Conservation (phyloP, 2,329 filamentous ascomycete genomes). For the Saccharata proteae region DNA sequence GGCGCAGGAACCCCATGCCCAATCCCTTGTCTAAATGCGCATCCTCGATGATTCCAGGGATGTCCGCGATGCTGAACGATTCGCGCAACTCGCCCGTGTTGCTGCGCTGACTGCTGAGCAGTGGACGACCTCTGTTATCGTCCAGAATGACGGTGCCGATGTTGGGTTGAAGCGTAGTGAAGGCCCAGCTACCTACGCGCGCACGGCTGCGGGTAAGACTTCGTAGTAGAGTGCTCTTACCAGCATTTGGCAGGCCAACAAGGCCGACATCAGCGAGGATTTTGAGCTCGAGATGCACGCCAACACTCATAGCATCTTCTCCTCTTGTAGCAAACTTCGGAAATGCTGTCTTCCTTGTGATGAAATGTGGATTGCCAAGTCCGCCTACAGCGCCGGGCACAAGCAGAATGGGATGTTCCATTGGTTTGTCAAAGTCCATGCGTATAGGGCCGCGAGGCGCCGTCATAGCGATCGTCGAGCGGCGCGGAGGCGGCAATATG, state of each 20-base stretch:
- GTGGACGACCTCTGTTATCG: constrained; percentile 65
- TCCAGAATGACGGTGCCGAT: constrained; percentile 94
- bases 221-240: constrained; percentile 84
- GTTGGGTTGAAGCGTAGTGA: constrained; percentile 89
- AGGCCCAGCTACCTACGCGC: constrained; percentile 87
- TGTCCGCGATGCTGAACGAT: constrained; percentile 88
- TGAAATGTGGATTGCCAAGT: constrained; percentile 86
- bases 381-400: constrained; percentile 82
- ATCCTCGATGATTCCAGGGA: constrained; percentile 83
- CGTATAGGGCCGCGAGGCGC: constrained; percentile 62
- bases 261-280: constrained; percentile 89
- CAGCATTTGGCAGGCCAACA: constrained; percentile 89
- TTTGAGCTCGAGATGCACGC: constrained; percentile 82
- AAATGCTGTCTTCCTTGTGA: constrained; percentile 57
- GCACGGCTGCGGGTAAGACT: constrained; percentile 81
- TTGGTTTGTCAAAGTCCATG: constrained; percentile 50
- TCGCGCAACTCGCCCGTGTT: constrained; percentile 46
- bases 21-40: constrained; percentile 87
- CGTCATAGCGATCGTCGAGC: constrained; percentile 46
- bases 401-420: constrained; percentile 72
- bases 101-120: constrained; percentile 33
- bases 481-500: constrained; percentile 41
- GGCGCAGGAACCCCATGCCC: constrained; percentile 81
- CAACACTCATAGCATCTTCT: constrained; percentile 64
- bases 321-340: constrained; percentile 86